phyloP scores from a whole-genome alignment of 2,329 filamentous ascomycete genomes.

The Sporothrix dimorphospora region DNA sequence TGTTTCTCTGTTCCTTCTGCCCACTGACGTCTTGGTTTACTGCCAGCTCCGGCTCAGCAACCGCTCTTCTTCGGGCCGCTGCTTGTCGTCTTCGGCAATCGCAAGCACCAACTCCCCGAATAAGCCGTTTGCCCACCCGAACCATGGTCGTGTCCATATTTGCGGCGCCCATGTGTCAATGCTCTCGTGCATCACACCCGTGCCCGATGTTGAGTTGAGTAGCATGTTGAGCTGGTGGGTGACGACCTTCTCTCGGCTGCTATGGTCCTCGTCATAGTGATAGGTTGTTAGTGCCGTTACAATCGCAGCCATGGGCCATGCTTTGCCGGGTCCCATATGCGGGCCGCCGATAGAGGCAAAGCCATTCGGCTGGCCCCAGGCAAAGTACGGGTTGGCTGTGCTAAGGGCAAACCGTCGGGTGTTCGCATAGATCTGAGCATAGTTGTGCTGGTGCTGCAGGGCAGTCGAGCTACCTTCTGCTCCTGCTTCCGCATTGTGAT shows the following conservation, averaged over 20 bases:
- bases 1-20: no score
- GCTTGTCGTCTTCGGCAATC: conserved; percentile 40
- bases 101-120: conserved; percentile 78
- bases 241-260: conserved; percentile 43
- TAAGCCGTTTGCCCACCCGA: conserved; percentile 87
- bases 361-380: conserved; percentile 51
- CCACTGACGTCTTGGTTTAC: conserved; percentile 21
- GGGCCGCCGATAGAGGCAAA: conserved; percentile 51
- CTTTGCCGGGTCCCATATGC: conserved; percentile 65
- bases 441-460: conserved; percentile 40
- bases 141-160: conserved; percentile 57
- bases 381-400: conserved; percentile 75
- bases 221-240: conserved; percentile 60
- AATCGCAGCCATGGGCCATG: conserved; percentile 87
- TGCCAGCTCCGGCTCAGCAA: conserved; percentile 41
- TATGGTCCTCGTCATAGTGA: conserved; percentile 73
- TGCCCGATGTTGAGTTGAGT: conserved; percentile 69
- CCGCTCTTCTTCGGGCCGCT: conserved; percentile 34
- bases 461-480: background rate
- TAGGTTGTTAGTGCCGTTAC: conserved; percentile 72
- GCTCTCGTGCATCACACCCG: conserved; percentile 81
- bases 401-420: conserved; percentile 50
- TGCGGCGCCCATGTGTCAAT: conserved; percentile 65
- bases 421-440: conserved; percentile 73
- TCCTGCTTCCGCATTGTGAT: background rate